These are phyloP conservation scores for Pseudogymnoascus sp. DNA, from an alignment of 2,329 filamentous ascomycete species.

Conservation along the genomic window DNA sequence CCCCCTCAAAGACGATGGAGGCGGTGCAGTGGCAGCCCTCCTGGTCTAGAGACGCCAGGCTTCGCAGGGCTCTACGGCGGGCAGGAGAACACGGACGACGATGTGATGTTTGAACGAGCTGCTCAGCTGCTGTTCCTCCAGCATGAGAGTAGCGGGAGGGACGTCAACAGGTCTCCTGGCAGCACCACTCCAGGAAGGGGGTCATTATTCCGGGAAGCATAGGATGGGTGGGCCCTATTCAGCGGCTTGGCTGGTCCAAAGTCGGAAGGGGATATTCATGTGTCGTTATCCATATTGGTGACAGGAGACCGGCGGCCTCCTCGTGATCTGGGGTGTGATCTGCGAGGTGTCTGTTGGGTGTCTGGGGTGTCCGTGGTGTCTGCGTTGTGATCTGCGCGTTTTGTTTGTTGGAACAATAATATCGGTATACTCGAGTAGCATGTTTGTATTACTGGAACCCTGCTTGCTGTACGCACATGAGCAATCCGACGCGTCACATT, in stretches of 20 bases:
- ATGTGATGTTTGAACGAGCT: constrained; percentile 29
- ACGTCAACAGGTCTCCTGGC: background rate
- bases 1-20: constrained; percentile 15
- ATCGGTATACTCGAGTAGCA: background rate
- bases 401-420: background rate
- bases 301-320: background rate
- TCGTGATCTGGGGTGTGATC: background rate
- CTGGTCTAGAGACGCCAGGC: constrained; percentile 36
- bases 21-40: constrained; percentile 31
- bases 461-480: background rate
- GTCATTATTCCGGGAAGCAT: background rate
- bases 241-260: background rate
- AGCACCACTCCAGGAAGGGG: background rate
- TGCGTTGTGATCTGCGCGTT: background rate
- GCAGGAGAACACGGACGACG: constrained; percentile 41
- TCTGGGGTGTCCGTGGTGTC: background rate
- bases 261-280: background rate
- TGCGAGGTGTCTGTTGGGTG: background rate
- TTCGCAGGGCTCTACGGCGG: constrained; percentile 43
- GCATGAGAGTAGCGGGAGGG: background rate
- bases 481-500: background rate
- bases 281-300: background rate
- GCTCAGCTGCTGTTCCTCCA: constrained; percentile 20
- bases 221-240: background rate
- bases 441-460: background rate